These are phyloP conservation scores for Paspalum notatum DNA, from an alignment of 176 grass and related monocot genomes.

Conservation along the genomic window DNA sequence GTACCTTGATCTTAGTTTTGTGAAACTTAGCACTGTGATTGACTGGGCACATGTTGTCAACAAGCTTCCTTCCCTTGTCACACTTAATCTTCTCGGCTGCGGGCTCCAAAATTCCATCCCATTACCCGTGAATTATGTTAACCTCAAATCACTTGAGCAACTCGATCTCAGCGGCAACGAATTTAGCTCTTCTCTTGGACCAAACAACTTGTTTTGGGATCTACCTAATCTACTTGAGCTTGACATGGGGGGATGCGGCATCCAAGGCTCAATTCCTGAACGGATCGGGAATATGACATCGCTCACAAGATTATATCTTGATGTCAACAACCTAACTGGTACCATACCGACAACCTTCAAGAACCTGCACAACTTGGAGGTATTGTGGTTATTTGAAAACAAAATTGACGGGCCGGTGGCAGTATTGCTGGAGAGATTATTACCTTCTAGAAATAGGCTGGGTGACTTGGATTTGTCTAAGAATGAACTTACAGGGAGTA, in stretches of 20 bases:
- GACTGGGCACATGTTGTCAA: constrained; percentile 40
- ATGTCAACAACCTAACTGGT: background rate
- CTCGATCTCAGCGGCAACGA: constrained; percentile 5
- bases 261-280: constrained; percentile 18
- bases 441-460: background rate
- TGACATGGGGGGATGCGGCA: background rate
- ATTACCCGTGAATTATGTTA: background rate
- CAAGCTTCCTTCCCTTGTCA: constrained; percentile 21
- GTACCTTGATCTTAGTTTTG: background rate
- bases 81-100: rapidly evolving
- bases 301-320: background rate
- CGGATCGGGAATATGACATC: constrained; percentile 15
- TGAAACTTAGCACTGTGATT: background rate
- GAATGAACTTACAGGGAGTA: constrained; percentile 18
- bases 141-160: constrained; percentile 36
- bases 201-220: constrained; percentile 31
- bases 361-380: constrained; percentile 25
- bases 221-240: background rate
- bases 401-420: background rate
- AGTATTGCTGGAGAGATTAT: constrained; percentile 12
- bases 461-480: background rate
- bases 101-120: background rate
- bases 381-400: rapidly evolving
- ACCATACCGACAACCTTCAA: constrained; percentile 19
- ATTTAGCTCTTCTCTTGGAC: constrained; percentile 23